Conservation (phyloP, 345 rosid genomes). For the Gossypium bickii region DNA sequence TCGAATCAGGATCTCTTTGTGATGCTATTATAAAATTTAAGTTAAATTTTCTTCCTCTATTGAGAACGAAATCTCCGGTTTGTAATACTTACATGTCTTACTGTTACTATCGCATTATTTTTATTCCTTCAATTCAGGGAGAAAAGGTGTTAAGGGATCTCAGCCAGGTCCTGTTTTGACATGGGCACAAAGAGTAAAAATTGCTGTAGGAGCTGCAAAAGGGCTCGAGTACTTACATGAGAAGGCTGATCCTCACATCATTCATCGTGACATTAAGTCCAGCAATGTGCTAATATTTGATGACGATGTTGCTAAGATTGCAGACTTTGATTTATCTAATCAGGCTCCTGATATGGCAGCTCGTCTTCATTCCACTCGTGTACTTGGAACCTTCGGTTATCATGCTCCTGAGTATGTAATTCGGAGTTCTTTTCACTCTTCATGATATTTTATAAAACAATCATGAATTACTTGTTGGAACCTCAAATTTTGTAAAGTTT, state of each 20-base stretch:
- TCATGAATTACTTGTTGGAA: not conserved
- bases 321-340: constrained; percentile 78
- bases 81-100: not conserved
- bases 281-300: constrained; percentile 79
- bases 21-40: not conserved
- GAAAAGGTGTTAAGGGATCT: constrained; percentile 81
- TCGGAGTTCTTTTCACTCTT: not conserved
- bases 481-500: not conserved
- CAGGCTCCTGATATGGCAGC: constrained; percentile 95
- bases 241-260: constrained; percentile 55
- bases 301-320: constrained; percentile 70
- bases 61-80: not conserved
- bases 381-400: constrained; percentile 83
- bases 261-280: constrained; percentile 77
- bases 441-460: not conserved
- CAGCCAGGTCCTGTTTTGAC: constrained; percentile 73
- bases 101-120: not conserved
- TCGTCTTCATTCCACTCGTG: constrained; percentile 84
- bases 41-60: not conserved
- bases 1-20: not conserved
- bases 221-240: constrained; percentile 80
- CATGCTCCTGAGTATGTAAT: constrained; percentile 80
- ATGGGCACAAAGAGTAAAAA: constrained; percentile 74
- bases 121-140: constrained; percentile 39
- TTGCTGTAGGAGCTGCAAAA: constrained; percentile 84